Percentiles rank a stretch among this genome's conserved stretches.
These are phyloP conservation scores for Nannochloropsis granulata DNA, from an alignment of 108 stramenopile species.

Conservation along the genomic window DNA sequence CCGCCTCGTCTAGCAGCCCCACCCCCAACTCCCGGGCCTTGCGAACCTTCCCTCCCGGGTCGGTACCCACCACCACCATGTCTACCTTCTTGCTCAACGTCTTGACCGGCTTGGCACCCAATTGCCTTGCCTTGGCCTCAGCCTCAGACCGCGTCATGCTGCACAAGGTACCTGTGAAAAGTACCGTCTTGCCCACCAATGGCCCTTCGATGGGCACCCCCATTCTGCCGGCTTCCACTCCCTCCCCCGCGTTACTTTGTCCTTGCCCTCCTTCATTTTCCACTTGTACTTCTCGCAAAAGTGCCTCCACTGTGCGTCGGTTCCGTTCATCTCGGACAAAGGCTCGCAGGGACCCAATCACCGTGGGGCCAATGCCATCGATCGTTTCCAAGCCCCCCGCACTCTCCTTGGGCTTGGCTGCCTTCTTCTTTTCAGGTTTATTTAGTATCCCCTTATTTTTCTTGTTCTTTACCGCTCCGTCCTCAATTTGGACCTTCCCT, in stretches of 20 bases:
- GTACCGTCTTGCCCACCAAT: constrained; percentile 15
- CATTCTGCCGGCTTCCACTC: not conserved
- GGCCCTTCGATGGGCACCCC: not conserved
- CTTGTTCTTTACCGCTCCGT: not conserved
- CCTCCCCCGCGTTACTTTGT: not conserved
- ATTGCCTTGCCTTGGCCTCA: constrained; percentile 1
- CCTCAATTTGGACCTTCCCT: constrained; percentile 4
- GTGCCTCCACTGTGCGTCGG: constrained; percentile 4
- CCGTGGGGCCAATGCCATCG: constrained; percentile 16
- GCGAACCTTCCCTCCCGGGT: constrained; percentile 15
- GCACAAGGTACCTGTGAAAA: constrained; percentile 10
- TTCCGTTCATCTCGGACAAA: constrained; percentile 1
- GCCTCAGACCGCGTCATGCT: constrained; percentile 17
- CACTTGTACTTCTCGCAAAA: constrained; percentile 8
- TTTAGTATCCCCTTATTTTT: too few relatives aligned
- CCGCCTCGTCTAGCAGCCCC: constrained; percentile 9
- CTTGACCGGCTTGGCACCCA: constrained; percentile 8
- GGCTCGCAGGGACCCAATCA: constrained; percentile 4
- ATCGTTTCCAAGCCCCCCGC: not conserved
- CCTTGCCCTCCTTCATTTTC: not conserved
- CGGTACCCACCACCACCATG: constrained; percentile 17
- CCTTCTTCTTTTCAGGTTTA: not conserved
- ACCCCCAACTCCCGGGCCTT: constrained; percentile 15
- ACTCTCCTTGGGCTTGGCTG: not conserved
- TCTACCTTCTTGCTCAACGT: constrained; percentile 3